Percentiles rank a stretch among this genome's conserved stretches.
phyloP scores from a whole-genome alignment of 106 monocot genomes.

The Narthecium ossifragum region DNA sequence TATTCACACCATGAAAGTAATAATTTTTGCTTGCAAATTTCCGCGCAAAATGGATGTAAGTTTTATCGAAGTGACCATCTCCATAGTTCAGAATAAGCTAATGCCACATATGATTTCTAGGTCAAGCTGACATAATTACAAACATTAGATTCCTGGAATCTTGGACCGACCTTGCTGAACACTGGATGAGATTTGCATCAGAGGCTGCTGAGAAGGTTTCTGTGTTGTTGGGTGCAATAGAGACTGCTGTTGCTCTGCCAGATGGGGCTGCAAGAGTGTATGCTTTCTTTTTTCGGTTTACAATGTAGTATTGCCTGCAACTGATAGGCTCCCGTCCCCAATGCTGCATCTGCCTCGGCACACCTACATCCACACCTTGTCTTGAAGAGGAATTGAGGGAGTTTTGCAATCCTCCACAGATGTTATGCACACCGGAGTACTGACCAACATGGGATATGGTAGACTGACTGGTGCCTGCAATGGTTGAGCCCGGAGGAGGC shows the following conservation, averaged over 20 bases:
- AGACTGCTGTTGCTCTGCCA: conserved; percentile 52
- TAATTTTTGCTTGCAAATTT: too few species aligned
- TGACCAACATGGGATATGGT: conserved; percentile 36
- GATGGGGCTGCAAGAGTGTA: conserved; percentile 37
- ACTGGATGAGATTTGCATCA: conserved; percentile 55
- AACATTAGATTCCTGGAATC: too few species aligned
- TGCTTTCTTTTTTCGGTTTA: conserved; percentile 49
- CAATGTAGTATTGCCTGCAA: conserved; percentile 28
- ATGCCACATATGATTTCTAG: too few species aligned
- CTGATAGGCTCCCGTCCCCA: conserved; percentile 23
- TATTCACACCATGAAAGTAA: too few species aligned
- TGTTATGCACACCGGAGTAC: conserved; percentile 47
- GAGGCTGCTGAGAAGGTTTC: conserved; percentile 46
- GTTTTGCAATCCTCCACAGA: conserved; percentile 39
- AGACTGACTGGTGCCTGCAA: conserved; percentile 50
- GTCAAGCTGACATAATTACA: too few species aligned
- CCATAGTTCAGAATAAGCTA: too few species aligned
- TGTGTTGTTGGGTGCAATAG: conserved; percentile 36
- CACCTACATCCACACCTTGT: conserved; percentile 50
- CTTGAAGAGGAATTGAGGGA: too few species aligned
- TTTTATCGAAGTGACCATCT: too few species aligned
- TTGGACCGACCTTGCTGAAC: conserved; percentile 38
- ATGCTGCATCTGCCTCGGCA: conserved; percentile 56
- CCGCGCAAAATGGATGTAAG: too few species aligned
- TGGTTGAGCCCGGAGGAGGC: conserved; percentile 29